Evolutionary conservation across 371 early-diverging fungal species (phyloP).

Genomic region (Entomophthora muscae): DNA sequence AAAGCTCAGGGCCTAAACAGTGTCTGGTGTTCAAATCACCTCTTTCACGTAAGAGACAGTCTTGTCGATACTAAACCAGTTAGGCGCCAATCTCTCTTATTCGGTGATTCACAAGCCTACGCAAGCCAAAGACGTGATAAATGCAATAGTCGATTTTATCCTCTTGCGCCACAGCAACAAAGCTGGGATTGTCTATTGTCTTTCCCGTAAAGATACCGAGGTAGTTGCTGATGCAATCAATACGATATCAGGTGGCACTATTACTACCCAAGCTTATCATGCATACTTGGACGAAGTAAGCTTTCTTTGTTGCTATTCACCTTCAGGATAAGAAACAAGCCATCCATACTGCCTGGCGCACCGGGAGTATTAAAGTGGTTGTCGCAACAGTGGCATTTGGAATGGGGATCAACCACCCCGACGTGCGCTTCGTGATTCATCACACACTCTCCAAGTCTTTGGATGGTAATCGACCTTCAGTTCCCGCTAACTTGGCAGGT

Average conservation of each 20-base stretch:
- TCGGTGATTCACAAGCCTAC: slow-evolving; percentile 25
- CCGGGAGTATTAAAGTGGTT: slow-evolving; percentile 63
- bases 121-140: slow-evolving; percentile 21
- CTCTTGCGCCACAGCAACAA: slow-evolving; percentile 35
- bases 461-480: slow-evolving; percentile 24
- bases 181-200: slow-evolving; percentile 98
- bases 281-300: slow-evolving; percentile 59
- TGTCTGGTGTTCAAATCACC: background rate
- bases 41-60: background rate
- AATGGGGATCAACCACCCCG: slow-evolving; percentile 98
- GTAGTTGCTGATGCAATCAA: slow-evolving; percentile 55
- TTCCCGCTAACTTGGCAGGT: slow-evolving; percentile 23
- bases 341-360: slow-evolving; percentile 82
- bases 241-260: slow-evolving; percentile 17
- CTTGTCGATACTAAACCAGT: background rate
- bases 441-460: slow-evolving; percentile 86
- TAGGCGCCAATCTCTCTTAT: slow-evolving; percentile 54
- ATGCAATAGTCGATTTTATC: slow-evolving; percentile 71
- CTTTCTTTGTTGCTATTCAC: background rate
- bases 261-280: slow-evolving; percentile 72
- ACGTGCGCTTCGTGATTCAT: slow-evolving; percentile 98
- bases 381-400: slow-evolving; percentile 99
- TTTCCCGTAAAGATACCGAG: slow-evolving; percentile 75
- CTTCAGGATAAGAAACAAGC: slow-evolving; percentile 51
- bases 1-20: background rate